Base-by-base conservation (phyloP, 441 rosid genomes). In the Francoa sonchifolia region DNA sequence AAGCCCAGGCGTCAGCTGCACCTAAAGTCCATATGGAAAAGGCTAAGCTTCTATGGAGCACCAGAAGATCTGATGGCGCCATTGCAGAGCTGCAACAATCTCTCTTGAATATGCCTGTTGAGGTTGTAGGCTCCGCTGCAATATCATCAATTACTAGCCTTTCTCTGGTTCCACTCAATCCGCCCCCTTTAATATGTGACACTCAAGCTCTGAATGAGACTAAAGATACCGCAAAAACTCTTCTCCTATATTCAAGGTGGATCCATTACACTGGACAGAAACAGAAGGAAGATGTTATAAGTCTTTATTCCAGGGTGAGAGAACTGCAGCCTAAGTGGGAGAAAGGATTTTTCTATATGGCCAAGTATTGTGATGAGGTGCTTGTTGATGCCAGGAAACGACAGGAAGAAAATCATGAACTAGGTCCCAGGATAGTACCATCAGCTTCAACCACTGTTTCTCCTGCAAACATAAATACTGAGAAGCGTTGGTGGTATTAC, bases 31-130 rank as follows among this genome's bases (percentile, higher is more conserved):
- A 82, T 63, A 65, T 76, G 83, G 97, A 87, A 65, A 87, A 87
- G 78, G 97, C 99, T 16, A 92, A 84, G 72, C 94, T 92, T 71
- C 76, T 87, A 35, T 92, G 97, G 95, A 76, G 80, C 47, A 79
- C 86, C 22, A 72, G 77, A 69, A 83, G 96, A 40, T 67, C 96
- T 5, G 97, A 92, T 61, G 83, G 94, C 55, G 96, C 96, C 57
- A 77, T 92, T 62, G 72, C 77, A 15, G 99, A 84, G 68, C 65
- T 92, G 65, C 99, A 87, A 40, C 94, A 81, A 50, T 71, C 67
- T 74, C 96, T 92, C 54, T 68, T 87, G 54, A 82, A 88, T 64
- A 69, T 84, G 93, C 96, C 96, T 28, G 85, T 68, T 48, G 80
- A 84, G 45, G 80, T 78, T 72, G 68, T 92, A 46, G 94, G 94